phyloP scores from a whole-genome alignment of 2,329 filamentous ascomycete genomes.

The Ambrosiella cleistominuta region DNA sequence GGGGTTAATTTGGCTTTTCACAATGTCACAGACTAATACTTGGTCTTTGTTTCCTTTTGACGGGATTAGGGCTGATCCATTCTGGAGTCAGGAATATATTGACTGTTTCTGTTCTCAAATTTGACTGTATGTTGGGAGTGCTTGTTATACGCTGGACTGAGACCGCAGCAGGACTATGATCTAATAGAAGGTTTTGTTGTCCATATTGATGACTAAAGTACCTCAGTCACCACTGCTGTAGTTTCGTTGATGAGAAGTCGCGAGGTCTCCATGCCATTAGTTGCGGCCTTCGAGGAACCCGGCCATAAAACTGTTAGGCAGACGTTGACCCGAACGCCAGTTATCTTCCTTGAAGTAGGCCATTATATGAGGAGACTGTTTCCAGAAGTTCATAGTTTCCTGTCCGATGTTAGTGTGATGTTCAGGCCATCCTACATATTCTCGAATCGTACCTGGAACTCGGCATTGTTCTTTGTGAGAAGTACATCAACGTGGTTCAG shows the following conservation, averaged over 20 bases:
- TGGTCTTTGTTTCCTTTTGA: neutral
- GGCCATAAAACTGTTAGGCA: conserved; percentile 81
- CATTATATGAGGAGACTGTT: conserved; percentile 88
- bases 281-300: conserved; percentile 79
- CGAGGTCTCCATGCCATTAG: conserved; percentile 19
- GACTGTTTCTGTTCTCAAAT: conserved; percentile 2
- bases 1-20: neutral
- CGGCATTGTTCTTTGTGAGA: conserved; percentile 74
- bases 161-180: neutral
- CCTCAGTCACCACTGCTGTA: neutral
- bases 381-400: conserved; percentile 99
- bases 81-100: neutral
- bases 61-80: neutral
- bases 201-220: neutral
- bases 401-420: conserved; percentile 22
- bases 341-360: conserved; percentile 86
- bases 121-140: neutral
- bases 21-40: neutral
- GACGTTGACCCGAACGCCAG: conserved; percentile 54
- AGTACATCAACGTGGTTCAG: conserved; percentile 76
- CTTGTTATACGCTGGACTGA: neutral
- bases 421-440: neutral
- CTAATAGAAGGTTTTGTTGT: neutral
- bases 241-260: neutral
- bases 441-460: conserved; percentile 59